Conservation (phyloP, 108 stramenopile genomes). For the Cyclotella choctawhatcheeana region DNA sequence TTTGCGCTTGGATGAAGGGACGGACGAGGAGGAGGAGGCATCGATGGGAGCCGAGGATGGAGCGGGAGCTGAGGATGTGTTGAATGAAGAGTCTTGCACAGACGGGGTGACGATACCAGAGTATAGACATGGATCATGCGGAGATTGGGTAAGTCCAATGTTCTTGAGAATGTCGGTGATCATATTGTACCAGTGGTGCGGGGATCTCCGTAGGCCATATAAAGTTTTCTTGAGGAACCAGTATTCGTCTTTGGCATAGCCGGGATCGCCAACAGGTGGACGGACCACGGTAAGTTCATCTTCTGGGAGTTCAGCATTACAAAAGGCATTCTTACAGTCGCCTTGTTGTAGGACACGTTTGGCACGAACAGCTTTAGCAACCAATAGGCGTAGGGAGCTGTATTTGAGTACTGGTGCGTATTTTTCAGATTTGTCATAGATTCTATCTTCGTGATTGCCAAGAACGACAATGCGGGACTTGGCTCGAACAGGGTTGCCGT, state of each 20-base stretch:
- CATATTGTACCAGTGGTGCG: slow-evolving; percentile 35
- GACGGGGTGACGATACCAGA: background rate
- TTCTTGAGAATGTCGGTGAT: background rate
- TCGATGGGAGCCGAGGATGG: too few species aligned
- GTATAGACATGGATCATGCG: slow-evolving; percentile 20
- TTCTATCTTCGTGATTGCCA: slow-evolving; percentile 8
- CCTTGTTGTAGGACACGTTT: slow-evolving; percentile 20
- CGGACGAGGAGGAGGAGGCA: background rate
- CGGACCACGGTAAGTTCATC: slow-evolving; percentile 5
- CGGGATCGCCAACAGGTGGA: slow-evolving; percentile 5
- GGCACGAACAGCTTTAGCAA: slow-evolving; percentile 1
- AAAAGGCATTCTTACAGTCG: slow-evolving; percentile 37
- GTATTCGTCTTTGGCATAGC: background rate
- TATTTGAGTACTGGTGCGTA: slow-evolving; percentile 25
- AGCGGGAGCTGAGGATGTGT: too few species aligned
- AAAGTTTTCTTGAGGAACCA: slow-evolving; percentile 25
- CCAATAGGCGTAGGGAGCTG: slow-evolving; percentile 2
- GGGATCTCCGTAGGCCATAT: slow-evolving; percentile 21
- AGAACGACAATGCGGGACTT: slow-evolving; percentile 20
- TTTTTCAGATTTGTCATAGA: background rate
- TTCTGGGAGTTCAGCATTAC: slow-evolving; percentile 17
- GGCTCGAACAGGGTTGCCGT: slow-evolving; percentile 19
- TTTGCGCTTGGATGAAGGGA: background rate
- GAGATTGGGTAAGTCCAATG: slow-evolving; percentile 7
- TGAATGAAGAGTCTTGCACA: too few species aligned